Percentiles rank a stretch among this genome's conserved stretches.
Conservation (phyloP, 1,139 yeast species). For the Yamadazyma atlantica region DNA sequence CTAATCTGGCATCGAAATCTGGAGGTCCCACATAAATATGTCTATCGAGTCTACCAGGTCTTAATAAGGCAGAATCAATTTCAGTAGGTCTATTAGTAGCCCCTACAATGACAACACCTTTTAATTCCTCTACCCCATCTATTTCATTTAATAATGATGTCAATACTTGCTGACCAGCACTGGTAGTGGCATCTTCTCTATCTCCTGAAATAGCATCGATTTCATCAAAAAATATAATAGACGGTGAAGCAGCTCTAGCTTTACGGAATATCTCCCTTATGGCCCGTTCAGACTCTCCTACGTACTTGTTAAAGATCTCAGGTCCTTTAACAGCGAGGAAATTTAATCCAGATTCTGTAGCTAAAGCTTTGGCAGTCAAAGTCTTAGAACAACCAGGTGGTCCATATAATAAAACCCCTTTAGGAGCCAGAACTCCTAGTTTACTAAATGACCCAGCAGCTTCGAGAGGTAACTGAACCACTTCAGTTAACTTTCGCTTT, state of each 20-base stretch:
- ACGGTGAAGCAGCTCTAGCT: conserved; percentile 91
- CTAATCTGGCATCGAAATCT: conserved; percentile 71
- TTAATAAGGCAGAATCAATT: conserved; percentile 83
- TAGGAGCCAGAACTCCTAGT: conserved; percentile 86
- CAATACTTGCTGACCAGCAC: conserved; percentile 82
- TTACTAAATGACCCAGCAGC: conserved; percentile 74
- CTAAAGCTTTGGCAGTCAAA: conserved; percentile 88
- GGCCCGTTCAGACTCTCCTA: conserved; percentile 90
- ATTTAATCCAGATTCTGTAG: conserved; percentile 91
- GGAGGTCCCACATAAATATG: conserved; percentile 94
- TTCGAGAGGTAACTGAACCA: conserved; percentile 87
- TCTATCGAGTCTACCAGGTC: conserved; percentile 94
- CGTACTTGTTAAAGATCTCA: conserved; percentile 89
- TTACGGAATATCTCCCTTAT: conserved; percentile 86
- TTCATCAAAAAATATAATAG: conserved; percentile 91
- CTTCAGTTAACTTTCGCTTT: conserved; percentile 78
- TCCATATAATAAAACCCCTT: conserved; percentile 86
- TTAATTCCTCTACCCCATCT: conserved; percentile 93
- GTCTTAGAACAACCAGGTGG: conserved; percentile 98
- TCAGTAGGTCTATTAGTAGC: conserved; percentile 95
- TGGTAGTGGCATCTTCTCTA: conserved; percentile 57
- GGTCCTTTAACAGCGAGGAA: conserved; percentile 96
- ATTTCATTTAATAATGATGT: conserved; percentile 89
- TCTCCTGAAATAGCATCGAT: conserved; percentile 88
- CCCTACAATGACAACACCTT: conserved; percentile 90